These are phyloP conservation scores for Aspergillus baeticus DNA, from an alignment of 495 filamentous ascomycete genomes.

Conservation along the genomic window DNA sequence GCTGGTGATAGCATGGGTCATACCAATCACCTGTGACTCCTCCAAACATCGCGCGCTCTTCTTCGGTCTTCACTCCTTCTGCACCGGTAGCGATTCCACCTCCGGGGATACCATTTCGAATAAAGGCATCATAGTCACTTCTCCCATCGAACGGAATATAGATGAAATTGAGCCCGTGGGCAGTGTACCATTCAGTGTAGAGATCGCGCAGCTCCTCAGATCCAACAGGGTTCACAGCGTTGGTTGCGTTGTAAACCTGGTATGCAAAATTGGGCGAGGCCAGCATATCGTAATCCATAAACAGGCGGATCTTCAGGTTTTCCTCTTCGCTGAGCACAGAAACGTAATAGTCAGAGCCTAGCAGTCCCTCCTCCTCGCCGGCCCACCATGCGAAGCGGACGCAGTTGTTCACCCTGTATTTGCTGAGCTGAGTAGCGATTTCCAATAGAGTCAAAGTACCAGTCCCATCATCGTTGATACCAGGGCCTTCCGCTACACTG, in stretches of 20 bases:
- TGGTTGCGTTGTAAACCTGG: conserved; percentile 65
- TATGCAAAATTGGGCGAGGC: conserved; percentile 65
- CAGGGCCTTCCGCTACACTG: conserved; percentile 58
- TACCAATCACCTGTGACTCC: conserved; percentile 58
- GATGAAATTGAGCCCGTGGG: conserved; percentile 40
- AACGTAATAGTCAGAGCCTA: conserved; percentile 62
- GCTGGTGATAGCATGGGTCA: conserved; percentile 63
- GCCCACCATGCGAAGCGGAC: conserved; percentile 70
- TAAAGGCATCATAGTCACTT: conserved; percentile 66
- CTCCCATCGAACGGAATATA: conserved; percentile 62
- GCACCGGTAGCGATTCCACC: conserved; percentile 71
- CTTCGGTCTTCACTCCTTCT: conserved; percentile 61
- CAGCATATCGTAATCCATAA: conserved; percentile 78
- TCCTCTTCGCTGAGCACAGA: conserved; percentile 46
- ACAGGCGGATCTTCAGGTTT: conserved; percentile 57
- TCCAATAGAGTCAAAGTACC: conserved; percentile 63
- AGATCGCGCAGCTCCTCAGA: conserved; percentile 60
- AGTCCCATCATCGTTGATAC: conserved; percentile 68
- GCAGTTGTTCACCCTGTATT: conserved; percentile 60
- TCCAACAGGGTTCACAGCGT: conserved; percentile 58
- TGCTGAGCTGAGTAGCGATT: conserved; percentile 56
- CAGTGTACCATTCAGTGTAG: conserved; percentile 57
- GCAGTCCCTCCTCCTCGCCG: conserved; percentile 61
- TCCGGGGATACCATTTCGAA: conserved; percentile 57
- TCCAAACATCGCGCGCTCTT: conserved; percentile 55